phyloP scores from a whole-genome alignment of 1,139 yeast genomes.

The Trichomonascaceae sp. region DNA sequence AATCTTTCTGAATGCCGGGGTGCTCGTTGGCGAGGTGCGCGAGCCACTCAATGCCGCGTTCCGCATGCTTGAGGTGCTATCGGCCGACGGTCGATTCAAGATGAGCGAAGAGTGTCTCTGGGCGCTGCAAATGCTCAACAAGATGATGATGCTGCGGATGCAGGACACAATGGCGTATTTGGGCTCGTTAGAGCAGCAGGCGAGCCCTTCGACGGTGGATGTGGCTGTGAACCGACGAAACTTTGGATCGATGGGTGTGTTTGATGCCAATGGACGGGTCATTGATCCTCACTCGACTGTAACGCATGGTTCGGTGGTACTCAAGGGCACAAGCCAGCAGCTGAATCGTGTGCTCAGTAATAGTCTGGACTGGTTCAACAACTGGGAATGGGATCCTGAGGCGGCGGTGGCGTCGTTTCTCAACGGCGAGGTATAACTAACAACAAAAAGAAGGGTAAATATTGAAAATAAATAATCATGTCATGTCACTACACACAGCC shows the following conservation, averaged over 20 bases:
- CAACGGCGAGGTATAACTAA: slow-evolving; percentile 2
- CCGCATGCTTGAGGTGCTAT: slow-evolving; percentile 25
- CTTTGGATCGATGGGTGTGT: slow-evolving; percentile 25
- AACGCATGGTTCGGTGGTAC: background rate
- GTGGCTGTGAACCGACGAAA: slow-evolving; percentile 40
- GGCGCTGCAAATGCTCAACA: slow-evolving; percentile 47
- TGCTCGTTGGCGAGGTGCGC: slow-evolving; percentile 15
- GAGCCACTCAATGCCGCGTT: slow-evolving; percentile 17
- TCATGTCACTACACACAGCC: slow-evolving; percentile 70
- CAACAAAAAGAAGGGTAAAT: background rate
- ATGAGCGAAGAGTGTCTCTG: slow-evolving; percentile 55
- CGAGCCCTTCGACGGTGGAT: slow-evolving; percentile 31
- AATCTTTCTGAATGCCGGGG: slow-evolving; percentile 33
- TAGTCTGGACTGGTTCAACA: slow-evolving; percentile 18
- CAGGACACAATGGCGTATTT: slow-evolving; percentile 23
- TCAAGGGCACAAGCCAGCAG: background rate
- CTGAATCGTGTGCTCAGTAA: background rate
- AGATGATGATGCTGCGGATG: slow-evolving; percentile 36
- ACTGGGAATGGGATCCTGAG: slow-evolving; percentile 16
- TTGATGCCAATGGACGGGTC: slow-evolving; percentile 11
- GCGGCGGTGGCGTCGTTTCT: slow-evolving; percentile 12
- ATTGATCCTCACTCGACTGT: slow-evolving; percentile 6
- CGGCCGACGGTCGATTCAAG: slow-evolving; percentile 33
- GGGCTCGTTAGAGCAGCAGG: slow-evolving; percentile 10
- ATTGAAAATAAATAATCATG: too few species aligned